These are phyloP conservation scores for Kwoniella heveanensis DNA, from an alignment of 768 basidiomycete species.

Conservation along the genomic window DNA sequence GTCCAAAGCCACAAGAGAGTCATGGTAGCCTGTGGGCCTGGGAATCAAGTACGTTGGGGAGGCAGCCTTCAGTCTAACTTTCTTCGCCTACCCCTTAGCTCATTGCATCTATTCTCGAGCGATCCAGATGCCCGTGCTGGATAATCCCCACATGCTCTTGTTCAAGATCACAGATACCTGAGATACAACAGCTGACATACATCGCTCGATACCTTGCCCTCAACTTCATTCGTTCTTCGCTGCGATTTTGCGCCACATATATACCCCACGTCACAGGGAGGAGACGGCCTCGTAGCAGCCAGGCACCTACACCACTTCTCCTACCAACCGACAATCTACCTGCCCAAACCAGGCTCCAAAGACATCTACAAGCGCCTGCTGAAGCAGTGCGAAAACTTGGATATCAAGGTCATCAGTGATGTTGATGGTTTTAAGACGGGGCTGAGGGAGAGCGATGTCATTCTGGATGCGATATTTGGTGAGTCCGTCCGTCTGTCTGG, in stretches of 20 bases:
- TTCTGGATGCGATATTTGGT: constrained; percentile 93
- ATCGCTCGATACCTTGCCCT: too few relatives aligned
- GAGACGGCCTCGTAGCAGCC: constrained; percentile 95
- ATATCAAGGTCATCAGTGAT: constrained; percentile 70
- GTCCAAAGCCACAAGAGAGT: constrained; percentile 72
- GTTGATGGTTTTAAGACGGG: constrained; percentile 57
- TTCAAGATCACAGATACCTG: too few relatives aligned
- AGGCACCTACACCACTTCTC: constrained; percentile 93
- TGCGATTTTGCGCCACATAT: too few relatives aligned
- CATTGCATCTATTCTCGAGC: too few relatives aligned
- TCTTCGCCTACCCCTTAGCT: too few relatives aligned
- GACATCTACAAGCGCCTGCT: constrained; percentile 89
- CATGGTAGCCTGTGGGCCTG: constrained; percentile 94
- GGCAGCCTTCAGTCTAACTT: background rate
- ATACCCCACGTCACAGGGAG: constrained; percentile 63
- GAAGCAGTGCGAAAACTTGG: constrained; percentile 84
- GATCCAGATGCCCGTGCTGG: too few relatives aligned
- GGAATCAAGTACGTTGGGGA: constrained; percentile 70
- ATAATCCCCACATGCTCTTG: too few relatives aligned
- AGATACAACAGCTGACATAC: too few relatives aligned
- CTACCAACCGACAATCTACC: constrained; percentile 82
- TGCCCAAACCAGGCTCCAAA: constrained; percentile 95
- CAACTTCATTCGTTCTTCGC: too few relatives aligned
- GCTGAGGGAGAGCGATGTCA: constrained; percentile 63
- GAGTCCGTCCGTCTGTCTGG: too few relatives aligned